Conservation (phyloP, 306 rosid genomes). For the Cyclanthera cordifolia region DNA sequence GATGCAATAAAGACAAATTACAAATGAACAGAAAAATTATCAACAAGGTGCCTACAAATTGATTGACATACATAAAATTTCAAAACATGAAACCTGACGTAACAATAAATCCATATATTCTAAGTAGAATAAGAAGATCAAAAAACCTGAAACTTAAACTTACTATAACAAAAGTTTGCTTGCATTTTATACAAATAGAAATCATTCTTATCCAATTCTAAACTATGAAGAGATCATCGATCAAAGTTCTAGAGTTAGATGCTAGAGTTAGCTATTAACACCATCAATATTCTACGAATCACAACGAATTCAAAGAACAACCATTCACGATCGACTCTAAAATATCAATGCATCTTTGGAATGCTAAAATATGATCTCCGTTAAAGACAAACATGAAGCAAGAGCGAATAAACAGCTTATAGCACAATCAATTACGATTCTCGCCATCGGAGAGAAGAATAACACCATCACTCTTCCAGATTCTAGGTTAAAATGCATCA, state of each 20-base stretch:
- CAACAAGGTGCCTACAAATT: background rate
- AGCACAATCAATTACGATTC: background rate
- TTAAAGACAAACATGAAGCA: background rate
- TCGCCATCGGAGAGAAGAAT: background rate
- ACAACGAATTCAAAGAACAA: background rate
- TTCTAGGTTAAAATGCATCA: too few species aligned
- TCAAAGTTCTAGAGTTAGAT: too few species aligned
- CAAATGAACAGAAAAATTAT: background rate
- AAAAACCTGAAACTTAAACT: background rate
- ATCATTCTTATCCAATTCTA: background rate
- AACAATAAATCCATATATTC: background rate
- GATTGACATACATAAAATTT: background rate
- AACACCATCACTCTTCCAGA: background rate
- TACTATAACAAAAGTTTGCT: background rate
- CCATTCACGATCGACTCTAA: background rate
- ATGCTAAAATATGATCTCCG: background rate
- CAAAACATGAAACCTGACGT: background rate
- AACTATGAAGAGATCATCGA: background rate
- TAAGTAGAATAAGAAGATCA: background rate
- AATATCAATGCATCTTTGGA: background rate
- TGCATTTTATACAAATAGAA: background rate
- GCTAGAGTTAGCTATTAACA: background rate
- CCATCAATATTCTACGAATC: background rate
- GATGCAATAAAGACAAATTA: background rate
- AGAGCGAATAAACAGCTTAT: background rate